Evolutionary conservation across 306 rosid species (phyloP).

Genomic region (Vicia villosa): DNA sequence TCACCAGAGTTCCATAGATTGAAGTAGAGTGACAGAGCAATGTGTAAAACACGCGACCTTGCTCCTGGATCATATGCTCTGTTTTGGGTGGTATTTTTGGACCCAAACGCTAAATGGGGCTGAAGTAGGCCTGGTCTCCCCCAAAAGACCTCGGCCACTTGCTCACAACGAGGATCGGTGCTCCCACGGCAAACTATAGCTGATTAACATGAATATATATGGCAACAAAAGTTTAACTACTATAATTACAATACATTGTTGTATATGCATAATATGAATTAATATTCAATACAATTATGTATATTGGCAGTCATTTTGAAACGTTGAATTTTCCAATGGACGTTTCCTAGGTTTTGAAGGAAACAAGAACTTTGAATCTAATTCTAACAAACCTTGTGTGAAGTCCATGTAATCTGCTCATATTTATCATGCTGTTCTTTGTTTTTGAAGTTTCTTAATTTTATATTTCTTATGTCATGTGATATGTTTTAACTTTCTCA

Average conservation of each 20-base stretch:
- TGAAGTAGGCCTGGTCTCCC: no score
- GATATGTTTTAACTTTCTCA: no score
- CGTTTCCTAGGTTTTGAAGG: not conserved
- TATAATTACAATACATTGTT: not conserved
- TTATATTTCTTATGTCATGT: conserved; percentile 16
- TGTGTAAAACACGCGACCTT: no score
- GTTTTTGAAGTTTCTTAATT: not conserved
- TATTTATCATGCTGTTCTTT: not conserved
- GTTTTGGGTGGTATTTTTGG: no score
- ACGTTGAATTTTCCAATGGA: not conserved
- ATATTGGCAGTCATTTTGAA: not conserved
- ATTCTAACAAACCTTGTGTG: not conserved
- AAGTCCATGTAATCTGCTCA: not conserved
- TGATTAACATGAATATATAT: conserved; percentile 11
- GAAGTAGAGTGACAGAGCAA: no score
- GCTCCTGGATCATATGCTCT: no score
- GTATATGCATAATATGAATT: not conserved
- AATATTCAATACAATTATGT: not conserved
- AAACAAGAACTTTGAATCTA: not conserved
- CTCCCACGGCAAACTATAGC: not conserved
- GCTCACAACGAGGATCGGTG: no score
- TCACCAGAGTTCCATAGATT: no score
- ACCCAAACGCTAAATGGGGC: no score
- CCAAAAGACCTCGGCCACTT: no score
- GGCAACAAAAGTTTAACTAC: not conserved